Evolutionary conservation across 106 monocot genomes (phyloP).

Genomic region (Dendrobium nobile): DNA sequence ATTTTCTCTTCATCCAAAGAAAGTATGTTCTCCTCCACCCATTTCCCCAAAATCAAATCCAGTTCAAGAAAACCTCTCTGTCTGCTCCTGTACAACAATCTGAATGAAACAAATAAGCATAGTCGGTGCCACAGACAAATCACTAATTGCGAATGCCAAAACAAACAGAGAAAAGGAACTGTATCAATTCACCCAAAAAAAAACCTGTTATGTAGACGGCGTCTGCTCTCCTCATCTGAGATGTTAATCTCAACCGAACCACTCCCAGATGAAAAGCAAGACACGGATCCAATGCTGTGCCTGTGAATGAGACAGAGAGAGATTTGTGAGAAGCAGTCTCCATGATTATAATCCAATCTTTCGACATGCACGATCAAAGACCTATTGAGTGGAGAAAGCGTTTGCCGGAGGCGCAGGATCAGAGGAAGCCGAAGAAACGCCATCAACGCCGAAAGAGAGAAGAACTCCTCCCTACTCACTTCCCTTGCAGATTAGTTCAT

Average conservation of each 20-base stretch:
- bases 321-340: neutral
- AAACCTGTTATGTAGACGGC: conserved; percentile 76
- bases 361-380: neutral
- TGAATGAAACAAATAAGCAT: conserved; percentile 8
- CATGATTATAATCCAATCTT: neutral
- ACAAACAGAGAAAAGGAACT: conserved; percentile 3
- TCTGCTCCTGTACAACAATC: conserved; percentile 80
- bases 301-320: conserved; percentile 8
- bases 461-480: neutral
- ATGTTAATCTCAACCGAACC: conserved; percentile 38
- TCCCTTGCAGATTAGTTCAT: neutral
- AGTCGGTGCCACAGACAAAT: neutral
- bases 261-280: conserved; percentile 23
- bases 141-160: neutral
- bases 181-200: neutral
- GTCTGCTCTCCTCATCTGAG: conserved; percentile 63
- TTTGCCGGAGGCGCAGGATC: conserved; percentile 27
- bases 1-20: conserved; percentile 77
- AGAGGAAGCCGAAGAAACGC: conserved; percentile 30
- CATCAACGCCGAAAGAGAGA: conserved; percentile 10
- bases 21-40: conserved; percentile 81
- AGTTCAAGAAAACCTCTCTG: conserved; percentile 92
- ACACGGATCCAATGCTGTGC: conserved; percentile 12
- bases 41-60: conserved; percentile 87
- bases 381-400: conserved; percentile 6